Percentiles rank a stretch among this genome's conserved stretches.
These are phyloP conservation scores for Oidiodendron maius DNA, from an alignment of 495 filamentous ascomycete species.

Conservation along the genomic window DNA sequence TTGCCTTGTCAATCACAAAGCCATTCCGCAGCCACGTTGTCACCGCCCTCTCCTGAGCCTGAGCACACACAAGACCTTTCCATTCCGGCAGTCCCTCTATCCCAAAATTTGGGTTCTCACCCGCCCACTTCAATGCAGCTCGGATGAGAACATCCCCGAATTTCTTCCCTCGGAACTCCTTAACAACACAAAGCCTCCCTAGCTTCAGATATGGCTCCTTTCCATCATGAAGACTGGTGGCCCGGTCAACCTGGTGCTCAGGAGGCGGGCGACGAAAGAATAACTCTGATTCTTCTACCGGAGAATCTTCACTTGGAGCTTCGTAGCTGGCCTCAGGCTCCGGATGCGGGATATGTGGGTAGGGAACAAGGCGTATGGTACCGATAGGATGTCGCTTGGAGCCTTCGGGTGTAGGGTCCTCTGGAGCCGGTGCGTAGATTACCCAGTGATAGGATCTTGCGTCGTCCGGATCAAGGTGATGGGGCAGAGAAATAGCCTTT, in stretches of 20 bases:
- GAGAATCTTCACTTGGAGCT: constrained; percentile 4
- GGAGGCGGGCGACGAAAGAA: constrained; percentile 13
- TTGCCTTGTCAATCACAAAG: constrained; percentile 60
- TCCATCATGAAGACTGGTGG: constrained; percentile 41
- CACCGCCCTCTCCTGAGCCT: constrained; percentile 60
- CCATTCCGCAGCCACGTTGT: constrained; percentile 57
- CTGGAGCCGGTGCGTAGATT: constrained; percentile 40
- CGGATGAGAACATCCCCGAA: constrained; percentile 57
- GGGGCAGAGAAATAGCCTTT: constrained; percentile 46
- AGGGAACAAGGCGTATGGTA: constrained; percentile 70
- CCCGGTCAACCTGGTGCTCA: constrained; percentile 25
- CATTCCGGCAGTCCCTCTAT: constrained; percentile 35
- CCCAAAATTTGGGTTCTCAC: constrained; percentile 3
- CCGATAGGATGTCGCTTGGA: constrained; percentile 48
- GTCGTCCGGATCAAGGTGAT: constrained; percentile 78
- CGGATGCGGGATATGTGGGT: constrained; percentile 55
- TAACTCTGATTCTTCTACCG: neutral
- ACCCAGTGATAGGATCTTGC: constrained; percentile 72
- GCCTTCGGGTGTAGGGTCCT: constrained; percentile 10
- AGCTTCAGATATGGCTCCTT: constrained; percentile 70
- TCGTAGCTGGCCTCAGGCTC: constrained; percentile 25
- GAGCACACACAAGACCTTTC: constrained; percentile 64
- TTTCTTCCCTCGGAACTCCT: constrained; percentile 53
- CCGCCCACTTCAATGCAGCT: constrained; percentile 47
- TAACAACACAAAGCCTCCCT: constrained; percentile 63